These are phyloP conservation scores for Rossbeevera mucosa DNA, from an alignment of 768 basidiomycete genomes.

Conservation along the genomic window DNA sequence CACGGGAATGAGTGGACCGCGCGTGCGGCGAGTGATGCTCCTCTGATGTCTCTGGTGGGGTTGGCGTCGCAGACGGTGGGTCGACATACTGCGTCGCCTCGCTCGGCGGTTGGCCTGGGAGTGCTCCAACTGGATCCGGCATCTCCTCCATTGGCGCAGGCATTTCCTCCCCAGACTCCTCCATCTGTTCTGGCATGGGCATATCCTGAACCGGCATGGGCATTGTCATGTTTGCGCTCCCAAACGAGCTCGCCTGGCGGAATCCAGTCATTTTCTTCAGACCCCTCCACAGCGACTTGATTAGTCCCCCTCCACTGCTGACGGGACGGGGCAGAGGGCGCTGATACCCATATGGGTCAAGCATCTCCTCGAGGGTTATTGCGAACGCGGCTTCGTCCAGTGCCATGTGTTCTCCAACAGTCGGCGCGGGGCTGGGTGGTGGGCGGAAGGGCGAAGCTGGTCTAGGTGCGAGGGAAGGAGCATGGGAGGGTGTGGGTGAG, in stretches of 20 bases:
- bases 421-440: slow-evolving; percentile 20
- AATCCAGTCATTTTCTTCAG: slow-evolving; percentile 29
- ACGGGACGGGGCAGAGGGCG: background rate
- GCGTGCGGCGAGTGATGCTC: slow-evolving; percentile 16
- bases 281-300: slow-evolving; percentile 31
- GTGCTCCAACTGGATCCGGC: background rate
- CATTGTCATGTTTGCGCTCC: slow-evolving; percentile 1
- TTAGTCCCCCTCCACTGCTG: slow-evolving; percentile 12
- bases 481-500: background rate
- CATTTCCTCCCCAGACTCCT: background rate
- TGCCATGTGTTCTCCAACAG: slow-evolving; percentile 30
- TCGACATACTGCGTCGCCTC: slow-evolving; percentile 15
- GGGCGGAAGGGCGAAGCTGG: slow-evolving; percentile 14
- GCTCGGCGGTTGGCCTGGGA: background rate
- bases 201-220: background rate
- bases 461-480: background rate
- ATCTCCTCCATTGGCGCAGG: background rate
- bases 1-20: background rate
- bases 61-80: background rate
- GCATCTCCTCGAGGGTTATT: background rate
- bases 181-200: background rate
- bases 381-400: slow-evolving; percentile 18
- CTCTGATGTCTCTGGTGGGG: slow-evolving; percentile 15
- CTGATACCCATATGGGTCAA: slow-evolving; percentile 5
- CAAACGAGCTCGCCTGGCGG: slow-evolving; percentile 1